Base-by-base conservation (phyloP, 306 rosid species). In the Abrus pulchellus region DNA sequence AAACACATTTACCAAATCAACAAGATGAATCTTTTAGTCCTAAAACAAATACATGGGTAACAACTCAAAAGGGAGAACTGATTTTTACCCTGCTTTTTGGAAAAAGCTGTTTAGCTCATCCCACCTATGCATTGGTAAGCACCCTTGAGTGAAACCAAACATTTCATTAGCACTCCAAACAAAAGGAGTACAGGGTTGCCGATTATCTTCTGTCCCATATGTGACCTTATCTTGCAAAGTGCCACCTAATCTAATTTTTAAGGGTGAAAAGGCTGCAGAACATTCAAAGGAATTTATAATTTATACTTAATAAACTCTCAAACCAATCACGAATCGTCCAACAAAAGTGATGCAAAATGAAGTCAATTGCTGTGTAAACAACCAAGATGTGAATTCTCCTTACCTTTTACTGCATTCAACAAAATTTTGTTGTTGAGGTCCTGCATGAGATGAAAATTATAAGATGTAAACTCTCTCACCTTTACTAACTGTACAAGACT, bases 241-340 rank as follows among this genome's bases (percentile, higher is more conserved):
- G 55, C 99, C 99, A 6, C 99, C 98, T 76, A 95, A 76, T 88
- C 98, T 92, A 56, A 95, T 80, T 82, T 95, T 95, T 85, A 95
- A 72, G 20, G 99, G 97, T 11, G 94, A 87, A 88, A 95, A 95
- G 28, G 95, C 99, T 95, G 96, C 90, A 87, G 8, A 87, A 82
- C 78, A 72, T 81, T 83, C 55, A 75, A 3, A 69, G 56, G 50
- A 75, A 43, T 62, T 7, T 9, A 59, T 30, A 47, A 1, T 20
- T 20, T 20, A 20, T 20, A 20, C 67, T 75, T 77, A 57, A 64
- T 45, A 34, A 72, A 64, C 48, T 72, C 41, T 70, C 44, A 53
- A 33, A 63, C 45, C 43, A 40, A 20, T n/a, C 1, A n/a, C 9
- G 7, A 44, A 27, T 7, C 4, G 30, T 60, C n/a, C 81, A 74